Conservation (phyloP, 2,329 filamentous ascomycete genomes). For the Moelleriella libera region DNA sequence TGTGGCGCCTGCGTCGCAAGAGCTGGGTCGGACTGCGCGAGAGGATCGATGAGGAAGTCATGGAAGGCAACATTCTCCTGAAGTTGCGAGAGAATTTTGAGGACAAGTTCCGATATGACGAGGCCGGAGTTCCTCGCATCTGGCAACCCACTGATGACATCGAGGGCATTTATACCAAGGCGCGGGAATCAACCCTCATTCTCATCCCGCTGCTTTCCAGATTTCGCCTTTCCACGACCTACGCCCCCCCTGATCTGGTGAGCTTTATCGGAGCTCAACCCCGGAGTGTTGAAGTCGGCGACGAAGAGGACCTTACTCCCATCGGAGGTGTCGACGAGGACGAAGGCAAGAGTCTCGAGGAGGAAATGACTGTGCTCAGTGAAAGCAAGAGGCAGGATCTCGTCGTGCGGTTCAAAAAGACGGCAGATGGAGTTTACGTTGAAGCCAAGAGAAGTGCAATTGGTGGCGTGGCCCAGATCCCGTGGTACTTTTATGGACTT, state of each 20-base stretch:
- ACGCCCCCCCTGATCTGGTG: slow-evolving; percentile 65
- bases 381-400: slow-evolving; percentile 86
- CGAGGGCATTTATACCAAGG: slow-evolving; percentile 84
- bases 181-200: slow-evolving; percentile 80
- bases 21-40: slow-evolving; percentile 83
- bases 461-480: slow-evolving; percentile 85
- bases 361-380: slow-evolving; percentile 89
- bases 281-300: slow-evolving; percentile 56
- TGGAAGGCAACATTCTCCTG: slow-evolving; percentile 89
- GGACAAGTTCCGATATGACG: slow-evolving; percentile 97
- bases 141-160: slow-evolving; percentile 97
- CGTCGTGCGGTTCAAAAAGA: slow-evolving; percentile 93
- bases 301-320: slow-evolving; percentile 78
- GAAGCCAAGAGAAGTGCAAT: slow-evolving; percentile 96
- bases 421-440: slow-evolving; percentile 91
- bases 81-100: slow-evolving; percentile 98
- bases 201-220: slow-evolving; percentile 79
- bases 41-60: slow-evolving; percentile 92
- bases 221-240: slow-evolving; percentile 66
- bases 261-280: slow-evolving; percentile 74
- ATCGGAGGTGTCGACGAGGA: slow-evolving; percentile 94
- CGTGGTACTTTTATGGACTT: slow-evolving; percentile 85
- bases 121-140: slow-evolving; percentile 84
- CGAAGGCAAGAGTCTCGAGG: slow-evolving; percentile 84
- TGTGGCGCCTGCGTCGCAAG: slow-evolving; percentile 87